phyloP scores from a whole-genome alignment of 2,329 filamentous ascomycete species.

The Fusarium napiforme region DNA sequence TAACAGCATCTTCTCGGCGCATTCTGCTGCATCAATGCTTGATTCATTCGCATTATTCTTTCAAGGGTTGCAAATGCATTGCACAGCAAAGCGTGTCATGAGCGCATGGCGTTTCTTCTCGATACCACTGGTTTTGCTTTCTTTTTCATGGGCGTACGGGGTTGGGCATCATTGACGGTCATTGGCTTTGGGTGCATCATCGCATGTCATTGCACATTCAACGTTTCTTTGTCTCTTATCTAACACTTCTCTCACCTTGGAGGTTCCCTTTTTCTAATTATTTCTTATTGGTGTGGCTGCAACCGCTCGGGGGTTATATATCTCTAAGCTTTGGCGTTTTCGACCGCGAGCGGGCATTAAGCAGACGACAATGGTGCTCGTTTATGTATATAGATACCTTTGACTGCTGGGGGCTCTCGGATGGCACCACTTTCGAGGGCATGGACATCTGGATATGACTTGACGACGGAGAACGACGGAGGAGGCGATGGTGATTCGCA shows the following conservation, averaged over 20 bases:
- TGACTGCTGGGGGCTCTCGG: constrained; percentile 34
- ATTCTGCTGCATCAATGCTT: constrained; percentile 43
- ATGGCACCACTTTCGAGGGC: constrained; percentile 22
- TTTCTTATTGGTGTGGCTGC: constrained; percentile 28
- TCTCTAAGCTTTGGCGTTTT: constrained; percentile 1
- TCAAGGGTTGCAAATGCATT: constrained; percentile 52
- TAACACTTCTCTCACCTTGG: constrained; percentile 29
- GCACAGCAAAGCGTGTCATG: constrained; percentile 56
- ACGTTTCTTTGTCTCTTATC: constrained; percentile 31
- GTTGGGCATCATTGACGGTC: constrained; percentile 45
- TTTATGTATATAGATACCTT: constrained; percentile 44
- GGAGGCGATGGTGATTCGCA: constrained; percentile 29
- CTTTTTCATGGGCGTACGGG: constrained; percentile 43
- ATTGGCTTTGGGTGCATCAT: constrained; percentile 39
- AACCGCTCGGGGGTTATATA: constrained; percentile 2
- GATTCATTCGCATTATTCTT: constrained; percentile 47
- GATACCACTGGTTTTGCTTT: constrained; percentile 55
- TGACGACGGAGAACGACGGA: constrained; percentile 39
- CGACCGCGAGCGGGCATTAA: constrained; percentile 24
- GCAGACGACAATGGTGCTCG: constrained; percentile 33
- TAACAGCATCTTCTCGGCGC: constrained; percentile 43
- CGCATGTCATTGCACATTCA: constrained; percentile 33
- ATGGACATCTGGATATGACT: constrained; percentile 44
- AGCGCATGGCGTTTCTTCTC: constrained; percentile 56
- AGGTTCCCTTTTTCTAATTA: constrained; percentile 39